A percentile compares a stretch with the other conserved stretches of the same genome.
Conservation (phyloP, 1,284 basidiomycete genomes). For the Fomes fomentarius region DNA sequence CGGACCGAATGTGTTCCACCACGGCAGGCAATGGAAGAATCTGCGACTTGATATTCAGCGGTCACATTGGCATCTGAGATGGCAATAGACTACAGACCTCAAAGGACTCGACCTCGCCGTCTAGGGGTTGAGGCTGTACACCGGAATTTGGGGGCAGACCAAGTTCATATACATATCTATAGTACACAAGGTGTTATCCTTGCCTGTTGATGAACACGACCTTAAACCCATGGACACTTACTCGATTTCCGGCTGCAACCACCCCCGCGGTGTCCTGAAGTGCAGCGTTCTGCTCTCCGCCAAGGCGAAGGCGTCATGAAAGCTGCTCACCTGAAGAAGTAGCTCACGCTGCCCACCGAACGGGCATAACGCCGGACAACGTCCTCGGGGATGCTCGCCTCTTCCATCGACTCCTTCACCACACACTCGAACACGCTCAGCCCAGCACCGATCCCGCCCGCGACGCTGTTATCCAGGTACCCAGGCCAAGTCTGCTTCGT, state of each 20-base stretch:
- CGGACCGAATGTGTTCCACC: conserved; percentile 57
- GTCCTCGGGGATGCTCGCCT: conserved; percentile 76
- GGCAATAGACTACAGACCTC: conserved; percentile 49
- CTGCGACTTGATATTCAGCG: conserved; percentile 38
- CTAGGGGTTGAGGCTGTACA: conserved; percentile 71
- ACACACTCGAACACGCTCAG: conserved; percentile 76
- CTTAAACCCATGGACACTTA: conserved; percentile 39
- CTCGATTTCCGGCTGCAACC: conserved; percentile 89
- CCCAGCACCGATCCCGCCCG: conserved; percentile 80
- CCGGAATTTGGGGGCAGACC: conserved; percentile 60
- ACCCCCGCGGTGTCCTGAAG: conserved; percentile 53
- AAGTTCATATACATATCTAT: conserved; percentile 83
- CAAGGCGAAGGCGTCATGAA: neutral
- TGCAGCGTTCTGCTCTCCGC: conserved; percentile 32
- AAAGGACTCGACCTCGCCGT: conserved; percentile 94
- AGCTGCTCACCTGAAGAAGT: conserved; percentile 61
- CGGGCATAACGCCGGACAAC: conserved; percentile 63
- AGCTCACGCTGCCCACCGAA: conserved; percentile 65
- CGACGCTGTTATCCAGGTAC: conserved; percentile 78
- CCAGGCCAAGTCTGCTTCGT: conserved; percentile 92
- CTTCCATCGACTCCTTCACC: conserved; percentile 93
- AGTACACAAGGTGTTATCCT: conserved; percentile 28
- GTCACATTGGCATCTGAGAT: neutral
- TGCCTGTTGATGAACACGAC: neutral
- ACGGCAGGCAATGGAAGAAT: conserved; percentile 60